Conservation (phyloP, 208 protist species). For the Tritrichomonas foetus region DNA sequence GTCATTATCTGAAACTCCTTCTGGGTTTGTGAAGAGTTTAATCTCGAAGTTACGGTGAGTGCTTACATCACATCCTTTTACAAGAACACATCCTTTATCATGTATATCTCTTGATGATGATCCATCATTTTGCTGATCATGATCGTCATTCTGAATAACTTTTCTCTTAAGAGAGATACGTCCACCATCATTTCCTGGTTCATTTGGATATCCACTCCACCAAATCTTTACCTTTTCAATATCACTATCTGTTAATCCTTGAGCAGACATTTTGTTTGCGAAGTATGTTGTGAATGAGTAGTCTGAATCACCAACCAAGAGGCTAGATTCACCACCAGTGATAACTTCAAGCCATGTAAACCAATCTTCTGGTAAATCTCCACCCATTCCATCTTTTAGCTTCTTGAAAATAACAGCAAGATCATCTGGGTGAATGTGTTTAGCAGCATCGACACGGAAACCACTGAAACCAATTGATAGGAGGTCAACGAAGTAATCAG, state of each 20-base stretch:
- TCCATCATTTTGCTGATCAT: constrained; percentile 62
- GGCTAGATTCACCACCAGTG: constrained; percentile 56
- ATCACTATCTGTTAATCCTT: constrained; percentile 55
- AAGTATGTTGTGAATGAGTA: constrained; percentile 60
- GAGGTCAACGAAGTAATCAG: constrained; percentile 60
- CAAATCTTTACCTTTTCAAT: constrained; percentile 67
- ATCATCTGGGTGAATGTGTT: constrained; percentile 62
- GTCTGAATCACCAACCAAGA: constrained; percentile 53
- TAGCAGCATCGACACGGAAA: constrained; percentile 62
- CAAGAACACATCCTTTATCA: constrained; percentile 56
- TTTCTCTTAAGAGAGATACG: constrained; percentile 18
- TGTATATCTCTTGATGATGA: constrained; percentile 63
- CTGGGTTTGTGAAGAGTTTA: constrained; percentile 58
- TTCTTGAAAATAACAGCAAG: constrained; percentile 61
- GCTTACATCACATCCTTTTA: constrained; percentile 59
- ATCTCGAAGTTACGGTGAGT: constrained; percentile 62
- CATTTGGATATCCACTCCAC: constrained; percentile 59
- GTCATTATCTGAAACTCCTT: constrained; percentile 31
- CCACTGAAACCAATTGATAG: constrained; percentile 54
- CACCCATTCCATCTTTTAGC: constrained; percentile 58
- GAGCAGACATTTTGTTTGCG: constrained; percentile 20
- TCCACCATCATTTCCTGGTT: constrained; percentile 43
- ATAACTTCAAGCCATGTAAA: constrained; percentile 62
- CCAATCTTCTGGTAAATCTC: constrained; percentile 59
- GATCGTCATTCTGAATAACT: constrained; percentile 66